Evolutionary conservation across 805 yeast genomes (phyloP), one percentile per base, ranked within the genome.

Genomic region (Candida morakotiae): DNA sequence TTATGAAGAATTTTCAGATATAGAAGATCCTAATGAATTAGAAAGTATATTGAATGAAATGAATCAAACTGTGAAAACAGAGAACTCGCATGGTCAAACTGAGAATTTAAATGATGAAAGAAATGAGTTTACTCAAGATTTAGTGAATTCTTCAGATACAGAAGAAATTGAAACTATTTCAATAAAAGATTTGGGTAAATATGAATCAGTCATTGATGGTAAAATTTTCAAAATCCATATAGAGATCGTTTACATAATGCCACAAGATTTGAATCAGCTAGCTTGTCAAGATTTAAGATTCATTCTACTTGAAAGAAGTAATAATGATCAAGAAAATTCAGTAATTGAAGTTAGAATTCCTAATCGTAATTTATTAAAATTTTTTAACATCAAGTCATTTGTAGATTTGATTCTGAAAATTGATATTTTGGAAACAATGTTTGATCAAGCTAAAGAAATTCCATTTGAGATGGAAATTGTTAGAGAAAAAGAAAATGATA

Each of bases 391-490:
- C 3, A 16, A 27, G 5, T 8, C 13, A 5, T 13, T 21, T 3
- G 23, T 4, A 18, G 25, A 19, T 19, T 5, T 30, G 11, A n/a
- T 6, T n/a, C 11, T n/a, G 5, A 30, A 21, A 30, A 20, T 30
- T 19, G 25, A 19, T 9, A 13, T 7, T 6, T 13, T 30, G 18
- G 17, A 30, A 19, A 3, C 14, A 9, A 30, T 30, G 3, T 19
- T 15, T 30, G 24, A 19, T 10, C 10, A 31, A 14, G 6, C 14
- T 3, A 31, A 31, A 31, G 34, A 27, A 7, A 15, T 16, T 5
- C 34, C 19, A 22, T 22, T 31, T 22, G 34, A 31, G 10, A 21
- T 11, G 14, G 34, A 31, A 10, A 22, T 31, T 4, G 19, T 22
- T 9, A 21, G 34, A 22, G 27, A 11, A 9, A 15, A 21, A 13